Base-by-base conservation (phyloP, 768 basidiomycete genomes). In the Boletus barrowsii region DNA sequence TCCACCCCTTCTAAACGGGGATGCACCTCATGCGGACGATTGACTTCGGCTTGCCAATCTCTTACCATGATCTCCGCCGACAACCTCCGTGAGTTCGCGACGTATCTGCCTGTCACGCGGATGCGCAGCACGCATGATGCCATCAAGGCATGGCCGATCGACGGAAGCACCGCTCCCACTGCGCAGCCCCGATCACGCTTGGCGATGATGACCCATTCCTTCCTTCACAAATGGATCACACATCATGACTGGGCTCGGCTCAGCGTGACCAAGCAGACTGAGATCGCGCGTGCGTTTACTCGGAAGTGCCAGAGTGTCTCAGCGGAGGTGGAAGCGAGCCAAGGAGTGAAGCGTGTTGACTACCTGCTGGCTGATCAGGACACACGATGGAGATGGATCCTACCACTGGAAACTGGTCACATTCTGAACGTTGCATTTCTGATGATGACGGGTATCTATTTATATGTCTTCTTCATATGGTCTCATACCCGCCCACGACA, bases 71-170 rank as follows among this genome's bases (percentile, higher is more conserved):
- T 88, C 3, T 63, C 77, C 0, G 48, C 60, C 0, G 78, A 80
- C 1, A 79, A 83, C 29, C 72, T 86, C 13, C 53, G 52, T 2
- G 73, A 83, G 64, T 71, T 76, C 5, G 86, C 83, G 17, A 83
- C 83, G 10, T 72, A 80, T 59, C 87, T 86, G 0, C 67, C 77
- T 0, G 67, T 82, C 46, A 77, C 75, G 10, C 74, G 71, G 35
- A 76, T 88, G 60, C 75, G 78, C n/a, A 82, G 88, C 61, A 62
- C 76, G 1, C 82, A 79, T 62, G 83, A 87, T 47, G 58, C 62
- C 17, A 73, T 85, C 46, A 81, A 83, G 0, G 62, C 77, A 20
- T 88, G 86, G 84, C 80, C 83, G 14, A 74, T 87, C 48, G 76
- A 67, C 56, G 70, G 33, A 42, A 68, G 63, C 47, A 33, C 65